Evolutionary conservation across 2,329 filamentous ascomycete species (phyloP).

Genomic region (Simplicillium aogashimaense): DNA sequence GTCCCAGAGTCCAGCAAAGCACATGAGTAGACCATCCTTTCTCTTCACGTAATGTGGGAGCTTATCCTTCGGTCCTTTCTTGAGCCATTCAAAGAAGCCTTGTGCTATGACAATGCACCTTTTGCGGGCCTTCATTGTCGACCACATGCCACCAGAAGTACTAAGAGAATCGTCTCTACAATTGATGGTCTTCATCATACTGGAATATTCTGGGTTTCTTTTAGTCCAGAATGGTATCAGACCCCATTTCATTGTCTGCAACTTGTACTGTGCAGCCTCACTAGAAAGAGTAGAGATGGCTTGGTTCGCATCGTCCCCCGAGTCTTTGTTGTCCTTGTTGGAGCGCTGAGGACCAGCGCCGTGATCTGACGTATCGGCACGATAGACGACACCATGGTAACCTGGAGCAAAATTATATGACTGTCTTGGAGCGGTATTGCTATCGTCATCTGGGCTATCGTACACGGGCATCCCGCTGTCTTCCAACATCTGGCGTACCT

Average conservation of each 20-base stretch:
- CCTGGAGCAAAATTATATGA: conserved; percentile 92
- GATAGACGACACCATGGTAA: conserved; percentile 75
- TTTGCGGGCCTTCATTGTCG: conserved; percentile 79
- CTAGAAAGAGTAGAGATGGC: too few species aligned
- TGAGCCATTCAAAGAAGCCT: conserved; percentile 95
- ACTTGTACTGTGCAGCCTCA: conserved; percentile 51
- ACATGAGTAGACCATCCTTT: conserved; percentile 76
- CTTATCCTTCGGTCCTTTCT: conserved; percentile 66
- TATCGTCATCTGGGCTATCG: conserved; percentile 62
- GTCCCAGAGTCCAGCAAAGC: conserved; percentile 87
- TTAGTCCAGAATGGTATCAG: conserved; percentile 92
- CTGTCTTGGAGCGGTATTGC: conserved; percentile 49
- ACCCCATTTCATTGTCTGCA: conserved; percentile 95
- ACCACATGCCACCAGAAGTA: conserved; percentile 77
- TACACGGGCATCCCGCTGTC: conserved; percentile 65
- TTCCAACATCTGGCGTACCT: conserved; percentile 64
- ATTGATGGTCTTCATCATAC: conserved; percentile 84
- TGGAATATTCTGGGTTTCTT: conserved; percentile 65
- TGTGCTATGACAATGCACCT: conserved; percentile 81
- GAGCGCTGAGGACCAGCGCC: conserved; percentile 34
- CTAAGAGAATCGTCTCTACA: conserved; percentile 82
- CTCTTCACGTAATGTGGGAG: conserved; percentile 76
- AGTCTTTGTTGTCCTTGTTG: conserved; percentile 10
- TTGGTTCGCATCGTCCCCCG: not conserved
- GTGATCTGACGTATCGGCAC: conserved; percentile 58